Evolutionary conservation across 441 rosid species (phyloP).

Genomic region (Flueggea neowawraea): DNA sequence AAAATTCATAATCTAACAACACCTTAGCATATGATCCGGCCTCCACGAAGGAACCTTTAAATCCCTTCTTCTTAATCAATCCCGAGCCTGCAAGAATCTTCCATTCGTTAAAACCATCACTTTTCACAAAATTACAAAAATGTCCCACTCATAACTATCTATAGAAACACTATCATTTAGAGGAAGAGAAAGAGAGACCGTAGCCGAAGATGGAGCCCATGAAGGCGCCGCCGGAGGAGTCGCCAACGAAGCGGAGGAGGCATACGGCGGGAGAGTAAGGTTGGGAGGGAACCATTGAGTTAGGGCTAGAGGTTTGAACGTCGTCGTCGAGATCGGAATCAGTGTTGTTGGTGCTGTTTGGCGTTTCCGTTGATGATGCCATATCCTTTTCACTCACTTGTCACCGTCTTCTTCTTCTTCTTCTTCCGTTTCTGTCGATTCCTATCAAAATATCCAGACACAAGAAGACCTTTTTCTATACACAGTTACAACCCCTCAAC

Average conservation of each 20-base stretch:
- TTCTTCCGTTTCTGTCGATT: too few species aligned
- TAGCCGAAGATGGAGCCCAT: slow-evolving; percentile 88
- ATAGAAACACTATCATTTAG: background rate
- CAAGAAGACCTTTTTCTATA: too few species aligned
- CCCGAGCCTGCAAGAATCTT: slow-evolving; percentile 60
- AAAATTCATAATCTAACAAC: background rate
- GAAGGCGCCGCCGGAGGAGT: slow-evolving; percentile 85
- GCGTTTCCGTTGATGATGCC: slow-evolving; percentile 51
- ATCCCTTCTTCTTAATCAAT: slow-evolving; percentile 74
- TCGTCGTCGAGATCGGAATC: slow-evolving; percentile 27
- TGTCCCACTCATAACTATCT: background rate
- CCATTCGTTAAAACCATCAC: background rate
- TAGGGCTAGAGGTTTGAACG: slow-evolving; percentile 22
- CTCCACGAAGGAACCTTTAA: slow-evolving; percentile 69
- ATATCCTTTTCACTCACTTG: slow-evolving; percentile 11
- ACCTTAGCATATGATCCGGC: slow-evolving; percentile 95
- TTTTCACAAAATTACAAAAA: background rate
- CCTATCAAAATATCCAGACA: too few species aligned
- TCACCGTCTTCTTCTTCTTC: too few species aligned
- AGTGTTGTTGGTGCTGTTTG: slow-evolving; percentile 21
- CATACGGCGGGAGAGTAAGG: slow-evolving; percentile 54
- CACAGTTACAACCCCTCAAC: too few species aligned
- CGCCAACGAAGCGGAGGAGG: slow-evolving; percentile 65
- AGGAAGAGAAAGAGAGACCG: slow-evolving; percentile 26
- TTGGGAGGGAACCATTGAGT: slow-evolving; percentile 25